Evolutionary conservation across 441 rosid genomes (phyloP).

Genomic region (Manihot esculenta): DNA sequence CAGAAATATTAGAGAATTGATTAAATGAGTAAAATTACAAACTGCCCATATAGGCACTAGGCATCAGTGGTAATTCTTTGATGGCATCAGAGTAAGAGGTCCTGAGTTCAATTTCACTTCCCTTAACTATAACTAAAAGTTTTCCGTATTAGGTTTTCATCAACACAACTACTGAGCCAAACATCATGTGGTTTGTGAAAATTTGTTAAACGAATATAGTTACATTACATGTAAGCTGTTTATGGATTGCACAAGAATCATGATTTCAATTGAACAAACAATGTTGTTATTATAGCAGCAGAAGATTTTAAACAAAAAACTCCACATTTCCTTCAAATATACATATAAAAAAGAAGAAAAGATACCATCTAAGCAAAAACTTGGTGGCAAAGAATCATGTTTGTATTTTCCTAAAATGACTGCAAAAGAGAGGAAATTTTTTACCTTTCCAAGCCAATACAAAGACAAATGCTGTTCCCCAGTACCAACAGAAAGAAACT

Average conservation of each 20-base stretch:
- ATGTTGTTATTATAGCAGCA: not conserved
- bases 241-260: not conserved
- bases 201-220: not conserved
- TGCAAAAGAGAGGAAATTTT: constrained; percentile 14
- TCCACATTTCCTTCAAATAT: not conserved
- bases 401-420: not conserved
- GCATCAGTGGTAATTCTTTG: not conserved
- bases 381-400: constrained; percentile 1
- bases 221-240: not conserved
- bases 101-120: not conserved
- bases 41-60: not conserved
- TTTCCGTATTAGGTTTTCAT: not conserved
- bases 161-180: not conserved
- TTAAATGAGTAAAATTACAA: not conserved
- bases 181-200: not conserved
- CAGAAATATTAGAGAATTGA: not conserved
- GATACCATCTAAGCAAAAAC: not conserved
- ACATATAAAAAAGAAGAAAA: not conserved
- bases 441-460: constrained; percentile 94
- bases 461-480: constrained; percentile 47
- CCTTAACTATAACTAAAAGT: not conserved
- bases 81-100: not conserved
- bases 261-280: not conserved
- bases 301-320: not conserved
- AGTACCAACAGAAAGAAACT: constrained; percentile 53